Evolutionary conservation across 2,329 filamentous ascomycete species (phyloP).

Genomic region (Ophiostoma novo-ulmi): DNA sequence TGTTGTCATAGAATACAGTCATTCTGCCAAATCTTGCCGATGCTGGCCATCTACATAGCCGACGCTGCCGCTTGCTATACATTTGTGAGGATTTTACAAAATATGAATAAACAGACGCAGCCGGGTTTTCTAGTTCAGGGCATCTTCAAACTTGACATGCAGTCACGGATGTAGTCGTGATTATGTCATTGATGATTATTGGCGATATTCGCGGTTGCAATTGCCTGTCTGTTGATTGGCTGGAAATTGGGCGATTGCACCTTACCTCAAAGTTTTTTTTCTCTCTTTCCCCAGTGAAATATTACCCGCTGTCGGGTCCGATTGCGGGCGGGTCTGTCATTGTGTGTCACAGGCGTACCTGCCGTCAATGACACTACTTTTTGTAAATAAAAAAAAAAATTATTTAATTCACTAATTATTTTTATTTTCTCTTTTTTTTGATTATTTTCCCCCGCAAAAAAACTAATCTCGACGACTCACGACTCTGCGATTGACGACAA

Average conservation of each 20-base stretch:
- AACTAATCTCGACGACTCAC: conserved; percentile 15
- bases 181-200: neutral
- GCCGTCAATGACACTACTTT: conserved; percentile 15
- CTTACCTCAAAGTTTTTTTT: conserved; percentile 11
- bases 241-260: conserved; percentile 8
- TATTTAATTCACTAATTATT: conserved; percentile 14
- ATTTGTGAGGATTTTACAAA: too few species aligned
- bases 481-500: neutral
- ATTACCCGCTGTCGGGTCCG: conserved; percentile 21
- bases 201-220: conserved; percentile 18
- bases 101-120: too few species aligned
- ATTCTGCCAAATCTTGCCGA: neutral
- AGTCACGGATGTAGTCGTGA: neutral
- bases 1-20: neutral
- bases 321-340: conserved; percentile 21
- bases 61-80: too few species aligned
- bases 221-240: conserved; percentile 27
- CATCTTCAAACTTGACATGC: neutral
- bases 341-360: conserved; percentile 13
- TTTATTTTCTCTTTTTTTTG: conserved; percentile 19
- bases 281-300: conserved; percentile 7
- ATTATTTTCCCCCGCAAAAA: conserved; percentile 20
- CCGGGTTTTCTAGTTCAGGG: too few species aligned
- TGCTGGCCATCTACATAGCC: too few species aligned
- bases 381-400: neutral